Evolutionary conservation across 768 basidiomycete species (phyloP), one percentile per base, ranked within the genome.

Genomic region (Boletus bicolor): DNA sequence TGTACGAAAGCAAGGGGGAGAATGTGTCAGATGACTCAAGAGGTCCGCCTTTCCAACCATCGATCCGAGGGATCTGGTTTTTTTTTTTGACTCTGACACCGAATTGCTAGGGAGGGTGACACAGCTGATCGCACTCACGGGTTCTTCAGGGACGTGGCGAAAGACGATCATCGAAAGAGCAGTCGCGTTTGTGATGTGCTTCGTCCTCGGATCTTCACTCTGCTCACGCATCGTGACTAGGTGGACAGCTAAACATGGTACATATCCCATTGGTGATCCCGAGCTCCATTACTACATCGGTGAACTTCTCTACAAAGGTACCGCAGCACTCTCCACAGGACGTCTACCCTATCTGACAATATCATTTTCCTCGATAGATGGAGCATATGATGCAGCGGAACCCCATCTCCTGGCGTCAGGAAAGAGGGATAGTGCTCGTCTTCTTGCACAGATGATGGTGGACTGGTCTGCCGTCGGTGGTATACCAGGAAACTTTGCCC

Each of bases 241-340:
- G 43, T 99, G 96, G 95, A 86, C 91, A 44, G 80, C 85, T 12
- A 90, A 87, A 67, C 79, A 82, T 61, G 86, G 90, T 7, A 65
- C 79, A n/a, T 86, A 82, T 69, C 91, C 94, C 9, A 84, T 86
- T 26, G 97, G 97, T 17, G 97, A 99, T 75, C 85, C 87, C 34
- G 83, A 82, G 54, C 76, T 99, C 49, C 93, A 93, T 44, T 86
- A 92, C 57, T 98, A 98, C 68, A 73, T 97, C 45, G 97, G 94
- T 5, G 89, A 95, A 68, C 74, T 97, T 32, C 77, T 93, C 7
- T 87, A 83, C 73, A 94, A 92, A 79, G 92, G 93, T 86, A 51
- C 37, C 70, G 52, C 8, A 30, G 10, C 44, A 11, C 44, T 50
- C 26, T n/a, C 37, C 53, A 12, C 9, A 43, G 19, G 11, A 46